A percentile compares a stretch with the other conserved stretches of the same genome.
Evolutionary conservation across 225 moss, liverwort and hornwort species (phyloP).

Genomic region (Polytrichum formosum): DNA sequence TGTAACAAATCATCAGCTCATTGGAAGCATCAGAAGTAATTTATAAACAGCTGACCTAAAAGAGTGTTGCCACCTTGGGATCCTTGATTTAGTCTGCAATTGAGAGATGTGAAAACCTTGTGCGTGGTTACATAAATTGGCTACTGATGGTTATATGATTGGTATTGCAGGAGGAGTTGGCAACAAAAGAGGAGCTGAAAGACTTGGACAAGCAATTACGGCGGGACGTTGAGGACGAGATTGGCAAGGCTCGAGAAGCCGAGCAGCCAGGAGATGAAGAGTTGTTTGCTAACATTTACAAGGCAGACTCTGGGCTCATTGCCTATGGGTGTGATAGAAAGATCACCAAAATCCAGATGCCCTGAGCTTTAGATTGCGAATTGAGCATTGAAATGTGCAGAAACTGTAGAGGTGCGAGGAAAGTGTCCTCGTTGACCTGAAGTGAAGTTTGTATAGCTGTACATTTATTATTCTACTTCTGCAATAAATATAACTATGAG

Average conservation of each 20-base stretch:
- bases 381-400: not conserved
- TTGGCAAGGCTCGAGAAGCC: constrained; percentile 66
- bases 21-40: too few species aligned
- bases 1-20: too few species aligned
- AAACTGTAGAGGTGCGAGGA: too few species aligned
- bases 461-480: not conserved
- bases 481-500: too few species aligned
- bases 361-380: constrained; percentile 25
- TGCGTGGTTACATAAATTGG: too few species aligned
- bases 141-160: not conserved
- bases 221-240: constrained; percentile 63
- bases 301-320: constrained; percentile 75
- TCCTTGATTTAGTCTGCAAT: too few species aligned
- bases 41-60: too few species aligned
- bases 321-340: constrained; percentile 76
- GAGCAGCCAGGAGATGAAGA: constrained; percentile 58
- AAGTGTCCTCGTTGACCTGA: not conserved
- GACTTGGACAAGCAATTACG: constrained; percentile 65
- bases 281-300: constrained; percentile 79
- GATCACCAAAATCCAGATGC: constrained; percentile 47
- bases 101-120: too few species aligned
- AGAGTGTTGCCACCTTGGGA: too few species aligned
- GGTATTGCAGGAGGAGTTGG: constrained; percentile 67
- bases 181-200: constrained; percentile 66
- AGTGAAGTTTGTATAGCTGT: constrained; percentile 1